phyloP scores from a whole-genome alignment of 345 rosid genomes.

The Ailanthus altissimus region DNA sequence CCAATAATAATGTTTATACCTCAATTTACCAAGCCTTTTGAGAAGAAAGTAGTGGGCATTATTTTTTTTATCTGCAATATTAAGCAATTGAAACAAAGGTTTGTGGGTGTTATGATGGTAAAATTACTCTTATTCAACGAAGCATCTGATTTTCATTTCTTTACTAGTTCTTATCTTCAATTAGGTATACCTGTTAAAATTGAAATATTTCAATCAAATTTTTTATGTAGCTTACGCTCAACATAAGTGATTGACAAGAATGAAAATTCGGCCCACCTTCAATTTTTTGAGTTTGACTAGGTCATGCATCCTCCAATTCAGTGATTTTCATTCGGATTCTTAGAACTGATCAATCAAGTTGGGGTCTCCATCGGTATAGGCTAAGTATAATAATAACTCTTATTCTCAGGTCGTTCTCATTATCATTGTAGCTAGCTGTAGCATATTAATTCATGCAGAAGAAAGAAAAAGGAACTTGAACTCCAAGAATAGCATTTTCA shows the following conservation, averaged over 20 bases:
- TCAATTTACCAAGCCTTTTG: not conserved
- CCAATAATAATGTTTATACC: not conserved
- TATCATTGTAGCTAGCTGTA: not conserved
- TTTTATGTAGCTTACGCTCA: not conserved
- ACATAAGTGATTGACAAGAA: not conserved
- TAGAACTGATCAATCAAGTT: not conserved
- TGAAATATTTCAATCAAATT: not conserved
- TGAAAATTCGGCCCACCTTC: not conserved
- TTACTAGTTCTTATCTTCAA: not conserved
- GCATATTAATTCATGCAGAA: not conserved
- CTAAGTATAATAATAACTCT: not conserved
- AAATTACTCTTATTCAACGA: constrained; percentile 10
- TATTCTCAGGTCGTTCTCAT: constrained; percentile 1
- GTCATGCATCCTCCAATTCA: not conserved
- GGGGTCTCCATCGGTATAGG: not conserved
- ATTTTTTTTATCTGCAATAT: not conserved
- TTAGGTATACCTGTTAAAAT: not conserved
- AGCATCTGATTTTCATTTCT: constrained; percentile 23
- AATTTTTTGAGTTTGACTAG: not conserved
- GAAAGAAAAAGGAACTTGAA: not conserved
- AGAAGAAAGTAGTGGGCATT: not conserved
- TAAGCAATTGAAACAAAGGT: constrained; percentile 6
- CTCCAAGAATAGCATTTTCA: not conserved
- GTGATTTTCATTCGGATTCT: constrained; percentile 10
- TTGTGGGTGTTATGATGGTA: constrained; percentile 15